Conservation (phyloP, 768 basidiomycete species). For the Punctularia strigosozonata region DNA sequence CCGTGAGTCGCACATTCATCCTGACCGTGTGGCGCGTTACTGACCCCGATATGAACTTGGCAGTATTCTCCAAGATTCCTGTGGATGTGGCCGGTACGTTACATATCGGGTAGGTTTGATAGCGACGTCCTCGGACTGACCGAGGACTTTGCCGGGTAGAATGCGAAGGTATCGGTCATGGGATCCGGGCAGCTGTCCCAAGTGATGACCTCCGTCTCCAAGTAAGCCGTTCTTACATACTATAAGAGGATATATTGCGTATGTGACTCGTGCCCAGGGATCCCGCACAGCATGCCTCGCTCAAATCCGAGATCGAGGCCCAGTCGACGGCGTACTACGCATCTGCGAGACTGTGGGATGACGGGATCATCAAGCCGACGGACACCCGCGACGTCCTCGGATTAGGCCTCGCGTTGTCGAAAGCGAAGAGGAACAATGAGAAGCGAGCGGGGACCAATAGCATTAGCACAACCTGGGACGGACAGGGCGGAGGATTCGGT, state of each 20-base stretch:
- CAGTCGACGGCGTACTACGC: slow-evolving; percentile 85
- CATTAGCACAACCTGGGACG: slow-evolving; percentile 55
- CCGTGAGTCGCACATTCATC: slow-evolving; percentile 41
- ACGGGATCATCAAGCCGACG: slow-evolving; percentile 80
- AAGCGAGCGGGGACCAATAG: slow-evolving; percentile 6
- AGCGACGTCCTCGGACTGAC: slow-evolving; percentile 1
- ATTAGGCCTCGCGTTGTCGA: slow-evolving; percentile 74
- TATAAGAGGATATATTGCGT: neutral
- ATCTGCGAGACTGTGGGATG: slow-evolving; percentile 90
- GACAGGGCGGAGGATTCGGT: slow-evolving; percentile 62
- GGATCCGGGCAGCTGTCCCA: slow-evolving; percentile 87
- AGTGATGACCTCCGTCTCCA: slow-evolving; percentile 86
- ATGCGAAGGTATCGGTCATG: slow-evolving; percentile 93
- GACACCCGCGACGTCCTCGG: slow-evolving; percentile 87
- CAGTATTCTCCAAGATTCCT: slow-evolving; percentile 91
- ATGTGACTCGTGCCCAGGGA: slow-evolving; percentile 35
- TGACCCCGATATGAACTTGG: slow-evolving; percentile 1
- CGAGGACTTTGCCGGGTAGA: slow-evolving; percentile 27
- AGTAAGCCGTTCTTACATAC: slow-evolving; percentile 28
- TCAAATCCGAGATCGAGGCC: slow-evolving; percentile 75
- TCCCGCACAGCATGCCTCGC: slow-evolving; percentile 59
- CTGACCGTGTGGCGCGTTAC: neutral
- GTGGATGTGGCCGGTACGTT: slow-evolving; percentile 94
- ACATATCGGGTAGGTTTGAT: neutral
- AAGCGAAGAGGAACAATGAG: slow-evolving; percentile 24